Conservation (phyloP, 139 green algal genomes). For the Auxenochlorella protothecoides region DNA sequence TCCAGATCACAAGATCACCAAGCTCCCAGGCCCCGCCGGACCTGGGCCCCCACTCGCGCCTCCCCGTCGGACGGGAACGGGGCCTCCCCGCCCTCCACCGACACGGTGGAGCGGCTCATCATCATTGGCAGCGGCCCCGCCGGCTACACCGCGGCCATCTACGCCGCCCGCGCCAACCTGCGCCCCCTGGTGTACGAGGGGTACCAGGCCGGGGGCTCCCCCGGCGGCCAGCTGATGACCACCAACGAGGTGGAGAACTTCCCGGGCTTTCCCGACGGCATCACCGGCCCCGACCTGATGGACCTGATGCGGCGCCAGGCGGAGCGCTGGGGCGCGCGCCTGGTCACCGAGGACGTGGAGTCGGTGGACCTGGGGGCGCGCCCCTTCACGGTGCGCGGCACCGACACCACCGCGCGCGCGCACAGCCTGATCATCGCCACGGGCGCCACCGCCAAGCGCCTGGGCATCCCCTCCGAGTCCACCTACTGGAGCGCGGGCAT, state of each 20-base stretch:
- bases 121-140: constrained; percentile 79
- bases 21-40: too few relatives aligned
- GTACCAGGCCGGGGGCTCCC: constrained; percentile 63
- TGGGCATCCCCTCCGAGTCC: constrained; percentile 79
- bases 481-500: constrained; percentile 91
- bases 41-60: too few relatives aligned
- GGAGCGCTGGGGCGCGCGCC: constrained; percentile 84
- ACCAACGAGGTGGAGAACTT: constrained; percentile 90
- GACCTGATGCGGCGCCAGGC: constrained; percentile 86
- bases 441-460: constrained; percentile 78
- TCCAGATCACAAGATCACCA: too few relatives aligned
- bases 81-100: too few relatives aligned
- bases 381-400: constrained; percentile 66
- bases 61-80: too few relatives aligned
- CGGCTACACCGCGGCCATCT: constrained; percentile 88
- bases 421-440: constrained; percentile 92
- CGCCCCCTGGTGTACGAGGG: constrained; percentile 92
- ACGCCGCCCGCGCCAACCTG: constrained; percentile 84
- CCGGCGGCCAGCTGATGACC: constrained; percentile 94
- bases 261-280: constrained; percentile 91
- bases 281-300: constrained; percentile 96
- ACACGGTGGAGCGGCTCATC: too few relatives aligned
- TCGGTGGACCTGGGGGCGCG: constrained; percentile 64
- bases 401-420: constrained; percentile 55
- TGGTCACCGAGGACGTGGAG: constrained; percentile 91